Evolutionary conservation across 352 stramenopile species (phyloP), one percentile per base, ranked within the genome.

Genomic region (Phytophthora niederhauseri): DNA sequence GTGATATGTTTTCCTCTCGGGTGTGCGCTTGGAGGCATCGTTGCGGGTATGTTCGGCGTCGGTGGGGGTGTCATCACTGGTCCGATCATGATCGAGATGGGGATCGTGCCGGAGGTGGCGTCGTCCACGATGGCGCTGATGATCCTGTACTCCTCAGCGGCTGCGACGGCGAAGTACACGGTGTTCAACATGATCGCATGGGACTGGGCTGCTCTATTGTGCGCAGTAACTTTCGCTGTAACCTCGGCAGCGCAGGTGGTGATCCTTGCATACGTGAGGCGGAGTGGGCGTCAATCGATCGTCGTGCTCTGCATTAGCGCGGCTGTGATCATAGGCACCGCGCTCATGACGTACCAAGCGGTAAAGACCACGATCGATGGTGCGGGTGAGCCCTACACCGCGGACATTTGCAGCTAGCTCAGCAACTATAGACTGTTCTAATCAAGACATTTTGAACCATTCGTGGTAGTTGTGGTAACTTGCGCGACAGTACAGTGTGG

Each of bases 301-400:
- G 84, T 91, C 38, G 78, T 91, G 28, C 74, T 89, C 9, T 91
- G 80, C 55, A 85, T 90, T 45, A 76, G 65, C 36, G 64, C 70
- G 19, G 73, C 78, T 11, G 77, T 87, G 28, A 51, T 75, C 26
- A 54, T 87, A 38, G 82, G 82, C 26, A 65, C 60, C 11, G 51
- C 68, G 19, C 57, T 87, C 50, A 89, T 91, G 82, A 70, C 77
- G 30, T 90, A 86, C 57, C 73, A 81, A 50, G 73, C 72, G 15
- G 81, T 89, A 64, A 82, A 76, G 50, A 72, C 64, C 15, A 83
- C 78, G 19, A 78, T 89, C 38, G 72, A 86, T 22, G 52, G 72
- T 48, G 70, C 72, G 14, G 75, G 77, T 24, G 63, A 87, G 17
- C 51, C 58, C n/a, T 81, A 84, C 28, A 58, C 45, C 22, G 61